Base-by-base conservation (phyloP, 257 asterid species). In the Solanum dulcamara region DNA sequence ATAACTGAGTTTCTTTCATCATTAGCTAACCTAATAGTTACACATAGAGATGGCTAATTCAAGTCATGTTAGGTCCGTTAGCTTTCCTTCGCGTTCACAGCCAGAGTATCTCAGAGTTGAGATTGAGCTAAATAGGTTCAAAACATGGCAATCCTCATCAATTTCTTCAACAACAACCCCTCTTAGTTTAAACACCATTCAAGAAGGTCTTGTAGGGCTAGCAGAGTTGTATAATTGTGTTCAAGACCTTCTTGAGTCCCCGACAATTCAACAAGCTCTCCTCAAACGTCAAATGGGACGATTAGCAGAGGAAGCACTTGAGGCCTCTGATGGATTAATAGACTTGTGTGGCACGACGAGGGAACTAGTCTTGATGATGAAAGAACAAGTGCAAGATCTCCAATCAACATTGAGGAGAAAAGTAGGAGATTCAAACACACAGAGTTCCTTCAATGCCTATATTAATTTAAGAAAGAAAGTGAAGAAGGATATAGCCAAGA, bases 371-470 rank as follows among this genome's bases (percentile, higher is more conserved):
- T 89, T 83, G 38, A 84, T 81, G 90, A 90, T 93, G 40, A 92
- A 85, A 18, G 92, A 92, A 48, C 86, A 92, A 10, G 86, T 93
- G 9, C 94, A 86, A 28, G 50, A 83, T 51, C 90, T 92, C 24
- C 93, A 92, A 50, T 92, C 94, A 22, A 90, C 92, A 2, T 32
- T 93, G 64, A 91, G 94, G 6, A 81, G 93, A 13, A 92, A 91
- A 87, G 94, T 91, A 1, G 33, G 64, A 74, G 93, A 90, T 22
- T 77, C 93, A 80, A 81, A 53, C 88, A 68, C 80, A 20, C 85
- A 89, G 1, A 42, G 28, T 7, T 30, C 59, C 51, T 46, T 77
- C 6, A 30, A 28, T 77, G 64, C 83, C 1, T 77, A 46, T 10
- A 46, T 46, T 2, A 77, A 72, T 80, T 88, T 82, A 77, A 86